These are phyloP conservation scores for Cryptococcus jaspeensis DNA, from an alignment of 1,284 basidiomycete species.

Conservation along the genomic window DNA sequence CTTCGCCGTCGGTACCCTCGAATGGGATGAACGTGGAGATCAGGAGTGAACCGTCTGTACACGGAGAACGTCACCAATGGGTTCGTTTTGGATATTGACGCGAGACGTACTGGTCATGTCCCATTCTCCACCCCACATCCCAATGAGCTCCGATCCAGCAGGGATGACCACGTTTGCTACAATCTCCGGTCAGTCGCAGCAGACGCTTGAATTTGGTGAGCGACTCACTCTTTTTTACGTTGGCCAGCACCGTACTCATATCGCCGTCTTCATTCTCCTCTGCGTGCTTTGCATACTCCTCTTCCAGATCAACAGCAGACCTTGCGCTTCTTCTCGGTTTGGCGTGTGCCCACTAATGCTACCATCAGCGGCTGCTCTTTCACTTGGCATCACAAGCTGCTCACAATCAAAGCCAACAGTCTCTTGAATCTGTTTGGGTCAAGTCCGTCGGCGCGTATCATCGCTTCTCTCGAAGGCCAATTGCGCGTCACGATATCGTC, in stretches of 20 bases:
- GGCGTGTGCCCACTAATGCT: conserved; percentile 43
- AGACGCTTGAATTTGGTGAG: neutral
- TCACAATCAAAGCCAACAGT: conserved; percentile 40
- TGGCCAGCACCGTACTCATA: conserved; percentile 44
- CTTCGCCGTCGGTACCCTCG: conserved; percentile 51
- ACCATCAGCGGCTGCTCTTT: neutral
- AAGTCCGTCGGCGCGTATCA: conserved; percentile 42
- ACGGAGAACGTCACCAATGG: neutral
- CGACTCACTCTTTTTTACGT: conserved; percentile 44
- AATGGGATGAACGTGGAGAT: conserved; percentile 51
- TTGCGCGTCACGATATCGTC: conserved; percentile 43
- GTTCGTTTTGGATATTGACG: too few species aligned
- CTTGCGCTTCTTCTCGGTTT: conserved; percentile 38
- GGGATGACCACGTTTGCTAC: conserved; percentile 49
- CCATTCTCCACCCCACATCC: conserved; percentile 52
- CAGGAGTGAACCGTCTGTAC: conserved; percentile 45
- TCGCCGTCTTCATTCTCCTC: conserved; percentile 37
- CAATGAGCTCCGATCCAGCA: conserved; percentile 46
- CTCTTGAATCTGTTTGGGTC: conserved; percentile 45
- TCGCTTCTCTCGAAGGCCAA: conserved; percentile 48
- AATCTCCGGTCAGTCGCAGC: neutral
- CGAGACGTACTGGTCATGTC: conserved; percentile 40
- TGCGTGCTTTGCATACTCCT: conserved; percentile 37
- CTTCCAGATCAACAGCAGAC: conserved; percentile 44
- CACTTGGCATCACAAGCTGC: neutral